A percentile compares a stretch with the other conserved stretches of the same genome.
These are phyloP conservation scores for Colletotrichum sp. DNA, from an alignment of 2,329 filamentous ascomycete genomes.

Conservation along the genomic window DNA sequence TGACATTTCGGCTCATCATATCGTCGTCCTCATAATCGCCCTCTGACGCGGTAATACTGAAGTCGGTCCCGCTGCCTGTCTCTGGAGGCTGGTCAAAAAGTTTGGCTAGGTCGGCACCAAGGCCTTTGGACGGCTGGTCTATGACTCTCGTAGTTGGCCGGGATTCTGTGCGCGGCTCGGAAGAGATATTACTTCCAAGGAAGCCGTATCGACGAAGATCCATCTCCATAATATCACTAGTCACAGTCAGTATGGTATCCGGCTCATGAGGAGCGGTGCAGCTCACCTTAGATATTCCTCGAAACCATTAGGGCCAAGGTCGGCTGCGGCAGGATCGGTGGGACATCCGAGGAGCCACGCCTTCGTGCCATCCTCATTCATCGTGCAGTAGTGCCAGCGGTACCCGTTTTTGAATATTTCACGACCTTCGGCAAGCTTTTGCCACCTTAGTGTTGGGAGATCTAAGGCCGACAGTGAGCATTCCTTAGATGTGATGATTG, in stretches of 20 bases:
- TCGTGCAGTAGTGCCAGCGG: constrained; percentile 97
- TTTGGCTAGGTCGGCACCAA: constrained; percentile 84
- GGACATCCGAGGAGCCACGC: constrained; percentile 96
- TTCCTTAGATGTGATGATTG: constrained; percentile 84
- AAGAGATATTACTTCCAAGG: constrained; percentile 75
- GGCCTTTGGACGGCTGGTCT: constrained; percentile 66
- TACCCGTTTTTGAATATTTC: constrained; percentile 94
- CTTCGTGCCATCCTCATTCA: constrained; percentile 94
- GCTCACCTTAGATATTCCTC: constrained; percentile 81
- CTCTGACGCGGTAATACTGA: constrained; percentile 86
- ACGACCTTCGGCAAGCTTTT: constrained; percentile 90
- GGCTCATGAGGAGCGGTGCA: background rate
- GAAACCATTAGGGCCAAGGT: constrained; percentile 71
- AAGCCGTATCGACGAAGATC: constrained; percentile 92
- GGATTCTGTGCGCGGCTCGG: constrained; percentile 57
- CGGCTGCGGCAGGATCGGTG: constrained; percentile 70
- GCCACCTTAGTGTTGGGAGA: constrained; percentile 86
- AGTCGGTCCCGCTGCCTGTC: constrained; percentile 85
- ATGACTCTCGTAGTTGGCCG: constrained; percentile 54
- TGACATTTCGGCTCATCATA: constrained; percentile 52
- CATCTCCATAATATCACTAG: constrained; percentile 86
- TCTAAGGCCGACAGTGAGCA: constrained; percentile 92
- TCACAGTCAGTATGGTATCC: background rate
- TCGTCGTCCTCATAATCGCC: constrained; percentile 77
- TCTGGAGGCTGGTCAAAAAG: constrained; percentile 90